Percentiles rank a stretch among this genome's conserved stretches.
phyloP scores from a whole-genome alignment of 2,329 filamentous ascomycete species.

The Coniochaeta sp. region DNA sequence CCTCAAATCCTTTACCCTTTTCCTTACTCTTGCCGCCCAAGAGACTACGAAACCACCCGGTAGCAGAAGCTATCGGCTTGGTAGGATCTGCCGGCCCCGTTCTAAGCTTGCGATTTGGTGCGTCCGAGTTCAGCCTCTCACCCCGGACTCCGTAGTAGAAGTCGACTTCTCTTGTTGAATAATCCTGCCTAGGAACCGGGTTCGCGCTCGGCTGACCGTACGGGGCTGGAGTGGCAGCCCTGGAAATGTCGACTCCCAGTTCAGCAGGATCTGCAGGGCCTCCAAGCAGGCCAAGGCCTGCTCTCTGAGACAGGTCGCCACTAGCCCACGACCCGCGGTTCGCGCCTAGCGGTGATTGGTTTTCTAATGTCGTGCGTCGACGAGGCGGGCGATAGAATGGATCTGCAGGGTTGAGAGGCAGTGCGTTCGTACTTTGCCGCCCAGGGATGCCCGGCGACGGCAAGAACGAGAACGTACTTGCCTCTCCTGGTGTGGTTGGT shows the following conservation, averaged over 20 bases:
- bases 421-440: slow-evolving; percentile 35
- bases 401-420: slow-evolving; percentile 41
- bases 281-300: slow-evolving; percentile 22
- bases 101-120: slow-evolving; percentile 74
- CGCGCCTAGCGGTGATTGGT: slow-evolving; percentile 32
- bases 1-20: slow-evolving; percentile 93
- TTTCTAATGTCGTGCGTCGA: slow-evolving; percentile 31
- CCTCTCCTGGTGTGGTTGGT: slow-evolving; percentile 66
- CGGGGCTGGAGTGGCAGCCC: slow-evolving; percentile 36
- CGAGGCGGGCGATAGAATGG: slow-evolving; percentile 87
- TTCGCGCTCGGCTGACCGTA: slow-evolving; percentile 28
- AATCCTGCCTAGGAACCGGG: slow-evolving; percentile 64
- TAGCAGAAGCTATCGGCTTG: slow-evolving; percentile 79
- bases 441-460: slow-evolving; percentile 43
- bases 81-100: slow-evolving; percentile 94
- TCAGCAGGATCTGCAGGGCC: slow-evolving; percentile 29
- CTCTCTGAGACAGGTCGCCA: slow-evolving; percentile 28
- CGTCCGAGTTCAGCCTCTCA: slow-evolving; percentile 74
- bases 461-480: slow-evolving; percentile 65
- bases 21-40: slow-evolving; percentile 85
- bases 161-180: slow-evolving; percentile 89
- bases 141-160: slow-evolving; percentile 94
- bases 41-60: slow-evolving; percentile 77
- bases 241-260: slow-evolving; percentile 31
- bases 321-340: slow-evolving; percentile 27